Conservation (phyloP, 2,329 filamentous ascomycete species). For the Hymenoscyphus infarciens region DNA sequence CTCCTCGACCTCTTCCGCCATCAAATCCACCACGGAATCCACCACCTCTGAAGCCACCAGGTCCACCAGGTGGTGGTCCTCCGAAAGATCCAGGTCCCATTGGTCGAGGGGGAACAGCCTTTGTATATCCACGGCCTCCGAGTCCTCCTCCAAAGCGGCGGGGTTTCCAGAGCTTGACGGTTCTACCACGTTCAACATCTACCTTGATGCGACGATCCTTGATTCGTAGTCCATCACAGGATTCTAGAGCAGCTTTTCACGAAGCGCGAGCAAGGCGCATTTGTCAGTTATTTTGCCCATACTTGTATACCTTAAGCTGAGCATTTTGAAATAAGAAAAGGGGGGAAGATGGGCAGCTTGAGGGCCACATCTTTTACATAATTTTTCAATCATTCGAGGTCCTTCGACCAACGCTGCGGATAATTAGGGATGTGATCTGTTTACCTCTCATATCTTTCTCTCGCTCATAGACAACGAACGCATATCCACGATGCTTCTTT, state of each 20-base stretch:
- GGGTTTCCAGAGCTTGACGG: constrained; percentile 90
- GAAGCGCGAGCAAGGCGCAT: constrained; percentile 55
- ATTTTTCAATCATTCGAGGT: constrained; percentile 28
- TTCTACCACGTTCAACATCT: constrained; percentile 93
- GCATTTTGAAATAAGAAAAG: constrained; percentile 24
- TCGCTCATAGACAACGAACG: constrained; percentile 93
- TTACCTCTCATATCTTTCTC: constrained; percentile 99
- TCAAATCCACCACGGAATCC: constrained; percentile 37
- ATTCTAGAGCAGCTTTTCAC: constrained; percentile 81
- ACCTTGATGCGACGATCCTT: constrained; percentile 89
- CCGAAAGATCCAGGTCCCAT: constrained; percentile 58
- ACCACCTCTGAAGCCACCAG: constrained; percentile 40
- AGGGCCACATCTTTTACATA: constrained; percentile 44
- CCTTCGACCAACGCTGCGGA: constrained; percentile 32
- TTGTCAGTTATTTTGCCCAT: constrained; percentile 69
- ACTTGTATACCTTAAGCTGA: constrained; percentile 41
- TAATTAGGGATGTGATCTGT: constrained; percentile 43
- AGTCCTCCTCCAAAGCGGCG: constrained; percentile 87
- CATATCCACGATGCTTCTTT: constrained; percentile 84
- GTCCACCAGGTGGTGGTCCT: constrained; percentile 45
- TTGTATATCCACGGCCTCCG: constrained; percentile 90
- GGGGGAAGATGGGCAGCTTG: constrained; percentile 38
- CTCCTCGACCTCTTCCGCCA: constrained; percentile 48
- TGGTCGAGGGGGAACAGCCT: constrained; percentile 69
- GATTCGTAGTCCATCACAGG: constrained; percentile 83